A percentile compares a stretch with the other conserved stretches of the same genome.
These are phyloP conservation scores for Penicillium verrucosum DNA, from an alignment of 2,329 filamentous ascomycete species.

Conservation along the genomic window DNA sequence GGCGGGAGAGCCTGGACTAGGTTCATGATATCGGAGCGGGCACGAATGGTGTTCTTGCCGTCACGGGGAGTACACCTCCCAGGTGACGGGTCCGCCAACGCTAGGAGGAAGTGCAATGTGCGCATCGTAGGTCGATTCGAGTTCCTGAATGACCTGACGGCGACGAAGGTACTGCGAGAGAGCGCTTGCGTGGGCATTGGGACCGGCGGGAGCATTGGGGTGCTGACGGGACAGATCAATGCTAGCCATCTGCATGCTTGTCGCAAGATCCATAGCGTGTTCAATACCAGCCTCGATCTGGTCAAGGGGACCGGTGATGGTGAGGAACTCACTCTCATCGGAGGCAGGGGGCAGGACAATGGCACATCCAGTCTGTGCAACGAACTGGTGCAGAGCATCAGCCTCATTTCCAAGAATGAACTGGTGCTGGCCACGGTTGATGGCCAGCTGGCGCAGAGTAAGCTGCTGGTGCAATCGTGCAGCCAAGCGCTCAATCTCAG, in stretches of 20 bases:
- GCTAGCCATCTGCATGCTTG: constrained; percentile 78
- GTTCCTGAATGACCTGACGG: constrained; percentile 73
- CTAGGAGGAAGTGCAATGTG: constrained; percentile 77
- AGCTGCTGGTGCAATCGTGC: constrained; percentile 73
- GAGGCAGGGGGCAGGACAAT: constrained; percentile 74
- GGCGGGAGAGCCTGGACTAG: constrained; percentile 50
- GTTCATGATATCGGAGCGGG: constrained; percentile 49
- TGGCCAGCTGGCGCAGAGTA: constrained; percentile 71
- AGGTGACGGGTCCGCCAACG: constrained; percentile 65
- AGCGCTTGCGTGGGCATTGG: constrained; percentile 75
- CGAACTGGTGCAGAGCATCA: constrained; percentile 77
- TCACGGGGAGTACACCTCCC: constrained; percentile 85
- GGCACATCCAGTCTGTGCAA: constrained; percentile 84
- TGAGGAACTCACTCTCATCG: constrained; percentile 77
- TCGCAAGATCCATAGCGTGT: constrained; percentile 82
- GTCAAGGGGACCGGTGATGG: constrained; percentile 75
- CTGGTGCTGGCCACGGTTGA: constrained; percentile 84
- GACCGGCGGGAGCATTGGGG: constrained; percentile 66
- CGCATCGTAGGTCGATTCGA: constrained; percentile 78
- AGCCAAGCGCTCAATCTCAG: constrained; percentile 75
- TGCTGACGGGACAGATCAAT: constrained; percentile 81
- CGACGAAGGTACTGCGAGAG: constrained; percentile 84
- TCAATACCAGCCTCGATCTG: constrained; percentile 73
- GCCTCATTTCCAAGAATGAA: constrained; percentile 89
- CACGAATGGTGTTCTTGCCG: constrained; percentile 66